Base-by-base conservation (phyloP, 1,284 basidiomycete species). In the Microbotryomycetes sp. region DNA sequence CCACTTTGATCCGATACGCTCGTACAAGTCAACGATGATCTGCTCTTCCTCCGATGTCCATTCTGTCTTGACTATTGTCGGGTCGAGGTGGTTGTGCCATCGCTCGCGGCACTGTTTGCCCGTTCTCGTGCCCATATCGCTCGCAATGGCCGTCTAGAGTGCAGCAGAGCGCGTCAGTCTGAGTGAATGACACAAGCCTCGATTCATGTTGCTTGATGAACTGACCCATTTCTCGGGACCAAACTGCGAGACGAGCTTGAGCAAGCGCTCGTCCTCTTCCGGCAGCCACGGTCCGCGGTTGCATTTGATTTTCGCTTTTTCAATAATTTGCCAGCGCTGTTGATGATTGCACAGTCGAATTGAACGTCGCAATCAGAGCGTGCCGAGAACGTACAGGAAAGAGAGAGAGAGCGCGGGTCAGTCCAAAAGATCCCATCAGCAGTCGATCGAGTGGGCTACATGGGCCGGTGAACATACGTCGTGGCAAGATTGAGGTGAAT, bases 21-120 rank as follows among this genome's bases (percentile, higher is more conserved):
- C 61, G 53, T 71, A 68, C 65, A 72, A 29, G 16, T 65, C 56
- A 41, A 61, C 54, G 55, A 73, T 72, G 57, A 67, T 52, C n/a
- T 61, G 64, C 21, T 70, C 70, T 48, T 73, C 72, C 29, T 70
- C 69, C 18, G 66, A 21, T 2, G 70, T 72, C 65, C 71, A 72
- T 24, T 66, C 62, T 9, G 57, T 52, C 59, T 71, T 71, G 54
- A 69, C 68, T 62, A 73, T 73, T 24, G 56, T 54, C 2, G 72
- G 72, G 41, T 72, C 65, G 24, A 73, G 56, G 48, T 73, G 71
- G 52, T 73, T 73, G 52, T 73, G 72, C 72, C 72, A 73, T 21
- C 72, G 57, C 47, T 73, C 72, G 7, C 72, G 61, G 30, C 72
- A 73, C 53, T 73, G 72, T 64, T 73, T 73, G 23, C 72, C 72